Conservation (phyloP, 345 rosid genomes). For the Gossypium arboreum region DNA sequence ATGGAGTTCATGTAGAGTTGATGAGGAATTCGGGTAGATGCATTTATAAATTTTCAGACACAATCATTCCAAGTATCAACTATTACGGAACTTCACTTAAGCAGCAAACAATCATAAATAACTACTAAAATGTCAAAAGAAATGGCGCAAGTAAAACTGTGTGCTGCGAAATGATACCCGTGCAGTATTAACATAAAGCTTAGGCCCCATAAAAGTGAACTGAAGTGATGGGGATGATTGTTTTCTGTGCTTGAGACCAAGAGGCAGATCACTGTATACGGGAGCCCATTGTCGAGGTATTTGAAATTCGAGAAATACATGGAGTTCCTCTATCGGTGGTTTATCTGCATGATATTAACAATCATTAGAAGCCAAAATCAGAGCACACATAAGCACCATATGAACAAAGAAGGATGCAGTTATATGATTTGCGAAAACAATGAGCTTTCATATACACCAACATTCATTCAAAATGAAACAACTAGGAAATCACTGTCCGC, state of each 20-base stretch:
- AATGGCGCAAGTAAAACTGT: neutral
- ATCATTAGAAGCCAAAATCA: conserved; percentile 4
- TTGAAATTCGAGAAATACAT: conserved; percentile 90
- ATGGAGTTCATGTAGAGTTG: neutral
- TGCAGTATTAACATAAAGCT: conserved; percentile 70
- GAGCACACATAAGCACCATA: neutral
- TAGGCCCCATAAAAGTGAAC: conserved; percentile 88
- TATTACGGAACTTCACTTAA: neutral
- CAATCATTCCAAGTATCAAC: neutral
- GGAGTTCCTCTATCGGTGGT: conserved; percentile 87
- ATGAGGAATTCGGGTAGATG: neutral
- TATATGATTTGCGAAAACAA: neutral
- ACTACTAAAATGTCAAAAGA: neutral
- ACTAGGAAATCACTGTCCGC: neutral
- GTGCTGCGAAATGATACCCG: conserved; percentile 36
- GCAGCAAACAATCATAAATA: neutral
- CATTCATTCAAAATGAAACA: neutral
- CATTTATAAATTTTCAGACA: neutral
- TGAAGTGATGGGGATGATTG: conserved; percentile 72
- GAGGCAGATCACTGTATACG: conserved; percentile 84
- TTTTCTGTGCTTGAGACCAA: conserved; percentile 61
- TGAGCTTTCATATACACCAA: neutral
- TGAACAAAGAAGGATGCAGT: neutral
- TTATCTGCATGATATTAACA: conserved; percentile 53
- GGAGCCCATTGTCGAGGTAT: conserved; percentile 99